phyloP scores from a whole-genome alignment of 805 yeast species.

The Priceomyces carsonii region DNA sequence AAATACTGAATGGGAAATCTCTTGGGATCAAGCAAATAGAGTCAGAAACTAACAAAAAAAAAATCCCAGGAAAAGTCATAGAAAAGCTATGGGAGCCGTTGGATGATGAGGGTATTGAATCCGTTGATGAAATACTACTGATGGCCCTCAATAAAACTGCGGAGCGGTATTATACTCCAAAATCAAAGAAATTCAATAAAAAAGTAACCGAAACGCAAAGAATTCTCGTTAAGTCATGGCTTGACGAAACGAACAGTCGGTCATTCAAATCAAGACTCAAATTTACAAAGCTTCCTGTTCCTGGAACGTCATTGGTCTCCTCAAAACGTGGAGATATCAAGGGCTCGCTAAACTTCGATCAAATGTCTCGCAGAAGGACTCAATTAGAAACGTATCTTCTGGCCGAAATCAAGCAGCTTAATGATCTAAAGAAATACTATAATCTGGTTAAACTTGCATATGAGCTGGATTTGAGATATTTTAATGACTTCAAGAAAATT shows the following conservation, averaged over 20 bases:
- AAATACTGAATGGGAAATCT: too few relatives aligned
- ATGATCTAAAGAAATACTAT: slow-evolving; percentile 29
- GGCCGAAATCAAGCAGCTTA: slow-evolving; percentile 41
- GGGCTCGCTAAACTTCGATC: slow-evolving; percentile 27
- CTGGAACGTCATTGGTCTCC: slow-evolving; percentile 19
- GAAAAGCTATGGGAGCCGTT: slow-evolving; percentile 33
- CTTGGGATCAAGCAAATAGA: too few relatives aligned
- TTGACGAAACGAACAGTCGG: slow-evolving; percentile 12
- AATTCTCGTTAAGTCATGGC: slow-evolving; percentile 26
- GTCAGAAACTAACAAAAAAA: slow-evolving; percentile 12
- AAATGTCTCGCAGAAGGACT: slow-evolving; percentile 21
- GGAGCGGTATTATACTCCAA: slow-evolving; percentile 17
- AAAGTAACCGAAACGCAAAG: slow-evolving; percentile 24
- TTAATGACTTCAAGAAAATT: slow-evolving; percentile 29
- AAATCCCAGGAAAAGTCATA: slow-evolving; percentile 25
- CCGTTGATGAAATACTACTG: slow-evolving; percentile 24
- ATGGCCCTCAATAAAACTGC: slow-evolving; percentile 26
- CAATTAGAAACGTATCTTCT: slow-evolving; percentile 36
- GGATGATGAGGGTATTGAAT: slow-evolving; percentile 12
- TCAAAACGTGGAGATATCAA: slow-evolving; percentile 10
- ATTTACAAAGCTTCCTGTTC: slow-evolving; percentile 32
- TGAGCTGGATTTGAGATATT: slow-evolving; percentile 34
- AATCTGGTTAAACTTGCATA: slow-evolving; percentile 21
- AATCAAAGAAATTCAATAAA: slow-evolving; percentile 7
- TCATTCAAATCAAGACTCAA: slow-evolving; percentile 27